phyloP scores from a whole-genome alignment of 345 rosid genomes.

The Citrus medica region DNA sequence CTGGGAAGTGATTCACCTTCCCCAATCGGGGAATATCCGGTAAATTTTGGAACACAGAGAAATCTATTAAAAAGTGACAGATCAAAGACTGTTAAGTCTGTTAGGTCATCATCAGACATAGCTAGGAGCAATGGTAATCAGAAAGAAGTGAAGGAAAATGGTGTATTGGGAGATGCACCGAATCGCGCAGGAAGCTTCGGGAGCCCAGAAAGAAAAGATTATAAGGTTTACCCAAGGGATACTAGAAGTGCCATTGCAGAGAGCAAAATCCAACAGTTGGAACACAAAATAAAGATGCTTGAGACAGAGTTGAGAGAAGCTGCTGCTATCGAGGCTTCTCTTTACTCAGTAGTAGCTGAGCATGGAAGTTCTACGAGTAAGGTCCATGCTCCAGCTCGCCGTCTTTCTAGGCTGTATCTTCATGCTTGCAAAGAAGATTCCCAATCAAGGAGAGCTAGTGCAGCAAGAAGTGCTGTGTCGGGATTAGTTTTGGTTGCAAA shows the following conservation, averaged over 20 bases:
- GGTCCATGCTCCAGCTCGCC: constrained; percentile 96
- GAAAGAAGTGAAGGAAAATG: constrained; percentile 34
- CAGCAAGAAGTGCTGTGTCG: constrained; percentile 78
- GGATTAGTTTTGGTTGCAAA: constrained; percentile 80
- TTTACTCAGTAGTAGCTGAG: constrained; percentile 83
- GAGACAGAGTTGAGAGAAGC: constrained; percentile 92
- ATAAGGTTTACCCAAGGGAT: constrained; percentile 49
- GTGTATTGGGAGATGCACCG: constrained; percentile 18
- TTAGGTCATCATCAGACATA: constrained; percentile 60
- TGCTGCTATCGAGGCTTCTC: constrained; percentile 86
- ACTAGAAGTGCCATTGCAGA: constrained; percentile 39
- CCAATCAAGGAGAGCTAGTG: constrained; percentile 60
- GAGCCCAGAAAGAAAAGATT: constrained; percentile 42
- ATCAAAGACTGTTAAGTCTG: constrained; percentile 69
- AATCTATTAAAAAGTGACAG: constrained; percentile 41
- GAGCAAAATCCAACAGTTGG: constrained; percentile 63
- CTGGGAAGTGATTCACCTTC: constrained; percentile 18
- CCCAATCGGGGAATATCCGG: constrained; percentile 29
- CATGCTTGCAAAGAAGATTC: constrained; percentile 56
- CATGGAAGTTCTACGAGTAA: constrained; percentile 86
- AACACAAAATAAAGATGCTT: constrained; percentile 62
- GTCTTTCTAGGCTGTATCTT: constrained; percentile 82
- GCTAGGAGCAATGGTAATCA: constrained; percentile 39
- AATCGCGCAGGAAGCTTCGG: constrained; percentile 29
- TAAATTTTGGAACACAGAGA: constrained; percentile 29